Evolutionary conservation across 176 grass and related monocot species (phyloP).

Genomic region (Zizania latifolia): DNA sequence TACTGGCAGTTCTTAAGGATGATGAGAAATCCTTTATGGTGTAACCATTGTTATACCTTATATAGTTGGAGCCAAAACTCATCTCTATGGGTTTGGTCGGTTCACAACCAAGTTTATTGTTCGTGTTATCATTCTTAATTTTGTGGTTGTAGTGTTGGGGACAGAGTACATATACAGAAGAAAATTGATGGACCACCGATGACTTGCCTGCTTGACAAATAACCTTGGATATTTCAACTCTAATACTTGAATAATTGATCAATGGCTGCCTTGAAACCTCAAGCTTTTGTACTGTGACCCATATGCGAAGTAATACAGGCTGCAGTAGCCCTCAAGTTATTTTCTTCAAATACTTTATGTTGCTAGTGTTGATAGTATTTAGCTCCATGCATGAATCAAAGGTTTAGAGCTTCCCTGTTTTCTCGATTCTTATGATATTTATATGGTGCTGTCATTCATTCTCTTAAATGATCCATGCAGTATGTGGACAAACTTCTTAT

Average conservation of each 20-base stretch:
- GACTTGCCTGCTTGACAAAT: not conserved
- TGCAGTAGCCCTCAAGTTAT: not conserved
- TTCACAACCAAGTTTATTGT: not conserved
- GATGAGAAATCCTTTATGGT: not conserved
- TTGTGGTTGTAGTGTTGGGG: not conserved
- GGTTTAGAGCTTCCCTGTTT: constrained; percentile 1
- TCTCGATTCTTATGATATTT: not conserved
- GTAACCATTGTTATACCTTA: not conserved
- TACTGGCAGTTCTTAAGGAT: not conserved
- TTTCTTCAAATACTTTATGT: not conserved
- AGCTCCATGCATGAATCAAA: not conserved
- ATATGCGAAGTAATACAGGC: not conserved
- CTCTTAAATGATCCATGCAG: constrained; percentile 46
- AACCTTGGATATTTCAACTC: not conserved
- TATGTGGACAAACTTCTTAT: constrained; percentile 85
- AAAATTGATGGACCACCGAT: not conserved
- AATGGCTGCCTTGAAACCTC: not conserved
- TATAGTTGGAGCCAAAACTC: not conserved
- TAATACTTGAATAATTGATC: constrained; percentile 1
- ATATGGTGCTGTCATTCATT: constrained; percentile 2
- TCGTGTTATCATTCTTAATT: not conserved
- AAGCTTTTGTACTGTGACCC: not conserved
- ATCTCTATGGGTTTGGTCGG: not conserved
- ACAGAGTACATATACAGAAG: not conserved
- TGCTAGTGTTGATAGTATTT: not conserved